Percentiles rank a stretch among this genome's conserved stretches.
Evolutionary conservation across 2,329 filamentous ascomycete genomes (phyloP).

Genomic region (Xylaria sp.): DNA sequence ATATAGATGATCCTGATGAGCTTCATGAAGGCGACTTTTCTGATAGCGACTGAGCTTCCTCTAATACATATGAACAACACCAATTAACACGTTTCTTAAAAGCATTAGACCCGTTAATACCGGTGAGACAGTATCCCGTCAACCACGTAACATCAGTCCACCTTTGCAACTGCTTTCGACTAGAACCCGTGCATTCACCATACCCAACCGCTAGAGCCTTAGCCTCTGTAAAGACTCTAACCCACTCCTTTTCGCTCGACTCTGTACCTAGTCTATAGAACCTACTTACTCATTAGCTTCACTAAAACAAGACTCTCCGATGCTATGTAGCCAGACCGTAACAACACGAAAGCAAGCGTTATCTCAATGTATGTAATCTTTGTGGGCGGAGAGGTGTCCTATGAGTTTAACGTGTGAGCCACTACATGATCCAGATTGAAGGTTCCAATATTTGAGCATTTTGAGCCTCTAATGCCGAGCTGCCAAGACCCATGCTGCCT

Average conservation of each 20-base stretch:
- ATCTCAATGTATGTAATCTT: too few relatives aligned
- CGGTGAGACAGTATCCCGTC: neutral
- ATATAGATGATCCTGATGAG: slow-evolving; percentile 51
- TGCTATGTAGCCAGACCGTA: too few relatives aligned
- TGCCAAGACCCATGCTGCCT: too few relatives aligned
- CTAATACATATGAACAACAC: neutral
- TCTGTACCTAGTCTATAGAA: neutral
- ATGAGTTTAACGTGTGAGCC: too few relatives aligned
- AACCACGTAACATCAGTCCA: neutral
- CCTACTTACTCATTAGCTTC: neutral
- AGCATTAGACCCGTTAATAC: neutral
- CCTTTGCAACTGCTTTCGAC: neutral
- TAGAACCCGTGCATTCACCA: neutral
- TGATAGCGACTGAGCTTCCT: slow-evolving; percentile 38
- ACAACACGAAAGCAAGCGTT: neutral
- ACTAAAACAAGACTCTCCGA: neutral
- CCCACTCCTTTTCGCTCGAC: neutral
- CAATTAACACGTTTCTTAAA: neutral
- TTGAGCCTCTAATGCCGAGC: too few relatives aligned
- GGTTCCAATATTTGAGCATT: too few relatives aligned
- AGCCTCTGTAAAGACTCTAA: neutral
- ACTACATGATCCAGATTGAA: too few relatives aligned
- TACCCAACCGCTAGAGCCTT: neutral
- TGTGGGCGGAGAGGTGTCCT: too few relatives aligned
- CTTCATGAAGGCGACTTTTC: slow-evolving; percentile 52